phyloP scores from a whole-genome alignment of 441 rosid genomes.

The Croton laevigatus region DNA sequence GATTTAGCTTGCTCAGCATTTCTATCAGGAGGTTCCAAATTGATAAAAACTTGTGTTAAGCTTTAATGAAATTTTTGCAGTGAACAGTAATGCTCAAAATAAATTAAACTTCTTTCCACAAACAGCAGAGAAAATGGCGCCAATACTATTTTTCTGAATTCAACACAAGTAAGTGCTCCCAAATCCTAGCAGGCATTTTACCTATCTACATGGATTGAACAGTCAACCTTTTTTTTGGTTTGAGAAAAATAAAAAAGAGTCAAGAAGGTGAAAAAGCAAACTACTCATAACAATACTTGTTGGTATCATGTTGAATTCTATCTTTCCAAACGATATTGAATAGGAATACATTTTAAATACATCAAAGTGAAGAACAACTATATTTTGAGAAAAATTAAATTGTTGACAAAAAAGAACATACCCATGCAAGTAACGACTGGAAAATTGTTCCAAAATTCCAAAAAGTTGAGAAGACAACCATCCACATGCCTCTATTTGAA shows the following conservation, averaged over 20 bases:
- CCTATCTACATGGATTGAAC: too few relatives aligned
- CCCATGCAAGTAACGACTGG: slow-evolving; percentile 66
- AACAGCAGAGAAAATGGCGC: too few relatives aligned
- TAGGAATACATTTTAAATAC: neutral
- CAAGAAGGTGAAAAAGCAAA: neutral
- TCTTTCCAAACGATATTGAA: neutral
- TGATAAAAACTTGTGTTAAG: too few relatives aligned
- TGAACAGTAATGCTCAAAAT: too few relatives aligned
- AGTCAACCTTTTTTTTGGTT: too few relatives aligned
- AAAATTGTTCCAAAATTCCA: slow-evolving; percentile 62
- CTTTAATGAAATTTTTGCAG: too few relatives aligned
- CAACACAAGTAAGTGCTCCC: too few relatives aligned
- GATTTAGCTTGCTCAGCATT: too few relatives aligned
- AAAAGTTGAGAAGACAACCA: slow-evolving; percentile 48
- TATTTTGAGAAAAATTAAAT: neutral
- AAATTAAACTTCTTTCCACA: too few relatives aligned
- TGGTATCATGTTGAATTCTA: neutral
- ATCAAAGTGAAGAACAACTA: neutral
- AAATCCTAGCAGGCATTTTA: too few relatives aligned
- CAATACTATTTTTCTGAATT: too few relatives aligned
- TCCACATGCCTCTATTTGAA: slow-evolving; percentile 54
- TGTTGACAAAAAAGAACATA: slow-evolving; percentile 22
- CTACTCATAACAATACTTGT: neutral
- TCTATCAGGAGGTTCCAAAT: too few relatives aligned
- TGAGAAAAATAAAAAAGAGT: neutral